Evolutionary conservation across 2,329 filamentous ascomycete species (phyloP), one percentile per base, ranked within the genome.

Genomic region (Colletotrichum lini): DNA sequence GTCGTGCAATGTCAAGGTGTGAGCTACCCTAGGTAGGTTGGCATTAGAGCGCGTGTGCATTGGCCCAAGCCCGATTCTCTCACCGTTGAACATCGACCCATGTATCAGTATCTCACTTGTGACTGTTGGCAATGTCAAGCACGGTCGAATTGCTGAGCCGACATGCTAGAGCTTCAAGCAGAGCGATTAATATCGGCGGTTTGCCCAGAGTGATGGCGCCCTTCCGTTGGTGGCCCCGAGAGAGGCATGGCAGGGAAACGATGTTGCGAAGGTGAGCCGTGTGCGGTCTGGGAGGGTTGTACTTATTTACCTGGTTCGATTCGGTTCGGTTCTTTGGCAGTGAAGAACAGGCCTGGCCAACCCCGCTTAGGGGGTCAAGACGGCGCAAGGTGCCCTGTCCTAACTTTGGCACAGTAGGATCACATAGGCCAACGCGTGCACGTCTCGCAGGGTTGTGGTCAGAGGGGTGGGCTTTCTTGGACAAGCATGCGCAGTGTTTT

Each of bases 371-470:
- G 23, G 54, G 35, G 13, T 57, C 16, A 4, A 57, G 54, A 23
- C n/a, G 54, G n/a, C 35, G 54, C 53, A 56, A 42, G 54, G 54
- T 26, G 21, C 54, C n/a, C 38, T 40, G 54, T 38, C n/a, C 38
- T 40, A 38, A 40, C 54, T 23, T 57, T 57, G 38, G n/a, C 38
- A 42, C n/a, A 57, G 54, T 26, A n/a, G 13, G 54, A 42, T 57
- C 15, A 57, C 38, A n/a, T 18, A 42, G n/a, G 54, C 38, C 54
- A 42, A 18, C n/a, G 54, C 13, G 54, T 42, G 54, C 35, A 57
- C 38, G n/a, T 57, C 54, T 57, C 54, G 35, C n/a, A 23, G 35
- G n/a, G 38, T 42, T 21, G 13, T 57, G 35, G 54, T 21, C 54
- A 57, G 35, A 57, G 52, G 15, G 52, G 35, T 42, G 21, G 6